These are phyloP conservation scores for Didymellaceae sp. DNA, from an alignment of 2,329 filamentous ascomycete species.

Conservation along the genomic window DNA sequence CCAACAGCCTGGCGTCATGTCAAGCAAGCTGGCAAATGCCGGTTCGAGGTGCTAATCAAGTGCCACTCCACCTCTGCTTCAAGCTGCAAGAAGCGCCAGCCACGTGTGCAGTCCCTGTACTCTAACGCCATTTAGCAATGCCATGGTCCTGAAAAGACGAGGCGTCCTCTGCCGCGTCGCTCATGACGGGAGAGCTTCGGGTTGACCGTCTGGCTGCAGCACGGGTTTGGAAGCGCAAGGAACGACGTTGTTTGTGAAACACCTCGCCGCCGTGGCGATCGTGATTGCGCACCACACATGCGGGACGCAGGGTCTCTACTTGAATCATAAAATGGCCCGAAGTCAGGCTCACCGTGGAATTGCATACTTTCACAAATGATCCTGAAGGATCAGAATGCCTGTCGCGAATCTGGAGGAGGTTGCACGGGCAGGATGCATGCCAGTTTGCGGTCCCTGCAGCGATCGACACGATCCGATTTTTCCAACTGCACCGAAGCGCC, in stretches of 20 bases:
- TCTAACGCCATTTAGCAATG: neutral
- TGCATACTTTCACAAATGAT: neutral
- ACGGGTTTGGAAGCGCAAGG: conserved; percentile 2
- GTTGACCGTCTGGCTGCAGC: neutral
- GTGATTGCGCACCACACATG: no score
- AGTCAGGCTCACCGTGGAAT: neutral
- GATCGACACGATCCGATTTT: conserved; percentile 8
- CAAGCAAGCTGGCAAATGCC: neutral
- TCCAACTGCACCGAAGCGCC: conserved; percentile 10
- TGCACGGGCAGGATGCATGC: neutral
- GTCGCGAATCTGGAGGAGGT: conserved; percentile 14
- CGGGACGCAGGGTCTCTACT: no score
- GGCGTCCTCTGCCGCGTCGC: conserved; percentile 2
- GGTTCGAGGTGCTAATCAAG: conserved; percentile 1
- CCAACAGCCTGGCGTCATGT: neutral
- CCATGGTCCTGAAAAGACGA: neutral
- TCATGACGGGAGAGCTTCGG: neutral
- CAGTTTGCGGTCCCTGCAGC: conserved; percentile 4
- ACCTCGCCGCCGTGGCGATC: neutral
- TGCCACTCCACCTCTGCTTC: conserved; percentile 1
- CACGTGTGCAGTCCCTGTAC: conserved; percentile 5
- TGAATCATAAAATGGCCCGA: neutral
- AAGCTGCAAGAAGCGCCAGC: neutral
- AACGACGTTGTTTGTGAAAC: conserved; percentile 11
- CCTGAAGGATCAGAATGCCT: conserved; percentile 13